Evolutionary conservation across 106 monocot species (phyloP), one percentile per base, ranked within the genome.

Genomic region (Dendrobium nobile): DNA sequence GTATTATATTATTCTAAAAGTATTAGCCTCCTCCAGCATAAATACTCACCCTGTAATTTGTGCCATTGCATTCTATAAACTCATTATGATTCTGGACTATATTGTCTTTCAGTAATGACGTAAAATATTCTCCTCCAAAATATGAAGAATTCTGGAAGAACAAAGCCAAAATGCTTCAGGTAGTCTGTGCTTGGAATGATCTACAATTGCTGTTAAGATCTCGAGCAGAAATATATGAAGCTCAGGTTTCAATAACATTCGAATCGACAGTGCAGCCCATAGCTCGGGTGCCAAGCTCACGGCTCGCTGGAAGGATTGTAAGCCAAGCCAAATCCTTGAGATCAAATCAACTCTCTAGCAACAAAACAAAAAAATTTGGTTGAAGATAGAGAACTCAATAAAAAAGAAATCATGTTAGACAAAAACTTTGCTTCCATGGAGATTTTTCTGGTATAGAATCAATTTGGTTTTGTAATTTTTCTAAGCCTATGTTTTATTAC

Each of bases 231-330:
- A 95, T 48, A 51, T 70, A 78, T 91, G 94, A 51, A 87, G 78
- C 67, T 99, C 90, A 24, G 86, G 87, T 79, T 88, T 95, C 76
- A 90, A 0, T 13, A 87, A 78, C 79, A 89, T 84, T 1, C 91
- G 83, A 13, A 95, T 80, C 20, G 89, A 65, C 93, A 99, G 92
- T 5, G 87, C 91, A 17, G 79, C 80, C 98, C 98, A 99, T 6
- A 87, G 84, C 45, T 93, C 91, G 0, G 93, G 98, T 4, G 89
- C 88, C 82, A 88, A 79, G 40, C 80, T 86, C 22, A 99, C 48
- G 73, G 95, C 92, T 47, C 55, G 82, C 15, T 76, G 40, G 19
- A 95, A 78, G 19, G 91, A 93, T 31, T 42, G 61, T 51, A 99
- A 72, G 0, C 90, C 95, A 19, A 83, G 87, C 24, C 47, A 61